Percentiles rank a stretch among this genome's conserved stretches.
phyloP scores from a whole-genome alignment of 2,329 filamentous ascomycete species.

The Epichloe gansuensis region DNA sequence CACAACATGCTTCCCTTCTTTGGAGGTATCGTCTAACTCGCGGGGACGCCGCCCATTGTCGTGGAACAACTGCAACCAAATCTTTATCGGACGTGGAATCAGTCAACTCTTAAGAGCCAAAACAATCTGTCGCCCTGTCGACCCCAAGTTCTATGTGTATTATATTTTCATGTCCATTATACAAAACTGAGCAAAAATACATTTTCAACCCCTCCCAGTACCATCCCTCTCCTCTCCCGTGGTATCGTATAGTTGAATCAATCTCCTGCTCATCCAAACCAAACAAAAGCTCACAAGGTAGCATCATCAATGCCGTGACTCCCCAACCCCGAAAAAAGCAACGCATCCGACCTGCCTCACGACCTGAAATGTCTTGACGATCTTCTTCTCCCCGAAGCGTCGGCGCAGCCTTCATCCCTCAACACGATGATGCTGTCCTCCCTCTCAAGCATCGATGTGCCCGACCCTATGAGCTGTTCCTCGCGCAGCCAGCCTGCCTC shows the following conservation, averaged over 20 bases:
- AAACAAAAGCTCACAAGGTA: neutral
- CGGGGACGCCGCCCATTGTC: no score
- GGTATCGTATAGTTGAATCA: neutral
- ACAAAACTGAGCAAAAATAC: neutral
- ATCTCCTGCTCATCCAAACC: neutral
- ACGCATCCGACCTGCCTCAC: neutral
- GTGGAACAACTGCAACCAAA: no score
- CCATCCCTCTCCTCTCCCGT: neutral
- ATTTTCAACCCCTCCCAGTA: neutral
- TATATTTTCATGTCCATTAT: neutral
- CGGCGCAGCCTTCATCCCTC: slow-evolving; percentile 15
- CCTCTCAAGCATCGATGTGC: slow-evolving; percentile 22
- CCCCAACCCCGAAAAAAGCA: no score
- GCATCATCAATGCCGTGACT: no score
- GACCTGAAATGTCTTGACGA: slow-evolving; percentile 10
- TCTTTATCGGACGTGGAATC: no score
- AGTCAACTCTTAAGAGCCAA: no score
- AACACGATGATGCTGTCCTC: slow-evolving; percentile 29
- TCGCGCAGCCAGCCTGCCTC: slow-evolving; percentile 45
- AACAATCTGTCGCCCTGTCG: no score
- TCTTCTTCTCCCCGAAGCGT: slow-evolving; percentile 14
- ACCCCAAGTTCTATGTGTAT: no score
- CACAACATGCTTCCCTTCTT: no score
- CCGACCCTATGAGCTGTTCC: slow-evolving; percentile 33
- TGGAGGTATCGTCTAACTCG: no score